Evolutionary conservation across 2,329 filamentous ascomycete species (phyloP), one percentile per base, ranked within the genome.

Genomic region (Fusarium pseudocircinatum): DNA sequence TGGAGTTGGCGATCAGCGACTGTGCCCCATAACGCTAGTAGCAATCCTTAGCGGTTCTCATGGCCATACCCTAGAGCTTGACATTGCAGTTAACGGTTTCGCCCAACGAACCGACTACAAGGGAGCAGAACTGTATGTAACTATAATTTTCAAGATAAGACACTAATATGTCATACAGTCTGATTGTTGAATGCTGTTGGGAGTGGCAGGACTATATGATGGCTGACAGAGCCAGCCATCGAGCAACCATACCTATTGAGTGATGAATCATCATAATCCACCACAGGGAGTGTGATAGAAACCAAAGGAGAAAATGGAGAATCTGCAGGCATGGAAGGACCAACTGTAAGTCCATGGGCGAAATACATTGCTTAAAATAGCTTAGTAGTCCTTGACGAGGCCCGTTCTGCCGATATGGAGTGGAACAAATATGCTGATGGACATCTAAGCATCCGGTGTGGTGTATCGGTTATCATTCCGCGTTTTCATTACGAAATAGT

Each of bases 391-490:
- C 11, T 24, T 20, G 3, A 20, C 22, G 2, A 24, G 8, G 4
- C 7, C 4, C 5, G 6, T 6, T 4, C 4, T 5, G 7, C 24
- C 4, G 5, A 63, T 63, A 62, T 63, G 5, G 0, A 0, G 0
- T 1, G 2, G 4, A 16, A 50, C 22, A 26, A 6, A 7, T 1
- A 7, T 4, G 6, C 1, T 42, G 30, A 32, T 14, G 15, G 36
- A 57, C 14, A 66, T 26, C 36, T 2, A 28, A 46, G 40, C 4
- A 37, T 67, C 63, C 63, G 63, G 60, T 67, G 62, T 67, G 63
- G 63, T 67, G 63, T 67, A 67, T 67, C 64, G 64, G 64, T 67
- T 67, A 67, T 42, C 64, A 67, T 67, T 50, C 62, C 64, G 64
- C 64, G 64, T 67, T 67, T 67, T 67, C 64, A 67, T 64, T 24